Evolutionary conservation across 1,284 basidiomycete species (phyloP), one percentile per base, ranked within the genome.

Genomic region (Ganoderma multipileum): DNA sequence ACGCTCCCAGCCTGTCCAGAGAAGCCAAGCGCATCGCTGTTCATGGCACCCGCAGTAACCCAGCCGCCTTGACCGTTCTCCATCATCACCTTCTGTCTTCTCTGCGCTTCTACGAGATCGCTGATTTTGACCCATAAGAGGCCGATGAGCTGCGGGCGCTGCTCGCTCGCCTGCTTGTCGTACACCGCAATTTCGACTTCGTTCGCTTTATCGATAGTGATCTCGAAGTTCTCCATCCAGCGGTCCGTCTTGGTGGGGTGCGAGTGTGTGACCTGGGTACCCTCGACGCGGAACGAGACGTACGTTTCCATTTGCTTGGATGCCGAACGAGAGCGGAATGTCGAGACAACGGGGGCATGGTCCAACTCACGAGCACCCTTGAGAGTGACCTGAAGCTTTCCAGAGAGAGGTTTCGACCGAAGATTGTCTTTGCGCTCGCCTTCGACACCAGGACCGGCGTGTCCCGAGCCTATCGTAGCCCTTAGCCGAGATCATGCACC

Each of bases 211-310:
- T 99, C 97, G 62, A 99, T 95, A 1, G 93, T 88, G 71, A 99
- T 95, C 80, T 98, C 95, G 72, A 99, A 99, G 69, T 96, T 94
- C 81, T 99, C 97, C 79, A 96, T 95, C 98, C 98, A 99, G 61
- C 94, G 91, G 81, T 99, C 98, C 60, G 92, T 97, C 71, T 96
- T 91, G 26, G 95, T 93, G 8, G 95, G 93, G 77, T 98, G 96
- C 0, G 97, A 97, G 67, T 93, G 91, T 9, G 95, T 97, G 8
- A 95, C 89, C 74, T 97, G 95, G 26, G 94, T 96, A 52, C 98
- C 97, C 84, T 99, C 98, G 23, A 99, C 94, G 79, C 98, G 98
- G 83, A 99, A 89, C 42, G 95, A 95, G 59, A 99, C 94, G 75
- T 91, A 91, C 0, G 98, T 98, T 79, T 99, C 98, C 69, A 87